Base-by-base conservation (phyloP, 768 basidiomycete species). In the Russula griseocarnosa region DNA sequence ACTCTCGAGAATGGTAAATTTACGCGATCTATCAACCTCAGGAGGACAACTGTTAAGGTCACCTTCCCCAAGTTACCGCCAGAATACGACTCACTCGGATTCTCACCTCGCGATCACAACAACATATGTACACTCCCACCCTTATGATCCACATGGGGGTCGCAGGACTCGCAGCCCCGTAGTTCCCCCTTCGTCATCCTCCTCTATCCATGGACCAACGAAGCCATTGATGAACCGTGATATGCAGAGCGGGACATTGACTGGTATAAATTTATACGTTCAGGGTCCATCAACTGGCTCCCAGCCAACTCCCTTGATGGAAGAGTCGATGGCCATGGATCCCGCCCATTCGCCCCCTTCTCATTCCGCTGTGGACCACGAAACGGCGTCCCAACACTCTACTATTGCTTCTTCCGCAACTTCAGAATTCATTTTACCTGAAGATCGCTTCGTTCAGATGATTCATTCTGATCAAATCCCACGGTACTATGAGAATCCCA, bases 241-340 rank as follows among this genome's bases (percentile, higher is more conserved):
- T 8, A 32, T 7, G 32, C 1, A 47, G 18, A 60, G 22, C 16
- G 28, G n/a, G 18, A 50, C 58, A 44, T 55, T 36, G 38, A 42
- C 28, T 1, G 44, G 53, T 26, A 36, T 60, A 14, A 30, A 55
- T 6, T 34, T 64, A 0, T 22, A 1, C n/a, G 3, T 60, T 5
- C 24, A 42, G 9, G 34, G 26, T 36, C 63, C 63, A 3, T 65
- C 63, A 28, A 65, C 47, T 2, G 54, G 55, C 3, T 60, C 63
- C 5, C 58, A 49, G 14, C 9, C 58, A 42, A 20, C 46, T 2
- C 5, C 30, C 8, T 10, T 24, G 32, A 65, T 47, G 13, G 47
- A 55, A 0, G 54, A 51, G 38, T 53, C 63, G 18, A 20, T 40
- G 9, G 9, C 24, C 16, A 36, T 65, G 2, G 58, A 26, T 11